Evolutionary conservation across 2,329 filamentous ascomycete species (phyloP).

Genomic region (Beauveria australis): DNA sequence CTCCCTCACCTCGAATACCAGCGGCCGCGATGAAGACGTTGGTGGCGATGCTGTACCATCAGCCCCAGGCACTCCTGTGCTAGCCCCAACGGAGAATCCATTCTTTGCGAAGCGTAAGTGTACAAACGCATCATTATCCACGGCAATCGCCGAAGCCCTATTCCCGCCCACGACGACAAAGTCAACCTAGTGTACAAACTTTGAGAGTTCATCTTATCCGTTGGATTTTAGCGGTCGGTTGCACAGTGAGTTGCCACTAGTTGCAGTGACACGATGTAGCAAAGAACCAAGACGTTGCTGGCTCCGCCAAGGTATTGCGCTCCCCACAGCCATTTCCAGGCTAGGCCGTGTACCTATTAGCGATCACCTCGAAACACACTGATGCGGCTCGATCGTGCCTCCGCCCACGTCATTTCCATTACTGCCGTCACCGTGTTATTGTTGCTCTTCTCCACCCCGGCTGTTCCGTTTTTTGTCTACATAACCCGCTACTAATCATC

Average conservation of each 20-base stretch:
- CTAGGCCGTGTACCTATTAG: not conserved
- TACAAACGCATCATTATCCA: not conserved
- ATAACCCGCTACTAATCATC: conserved; percentile 3
- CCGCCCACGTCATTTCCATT: conserved; percentile 4
- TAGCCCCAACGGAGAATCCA: conserved; percentile 10
- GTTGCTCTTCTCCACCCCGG: not conserved
- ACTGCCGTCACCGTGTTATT: not conserved
- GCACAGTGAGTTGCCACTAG: not conserved
- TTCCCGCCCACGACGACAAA: not conserved
- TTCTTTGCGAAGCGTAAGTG: conserved; percentile 1
- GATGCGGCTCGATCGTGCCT: conserved; percentile 1
- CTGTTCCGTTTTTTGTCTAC: not conserved
- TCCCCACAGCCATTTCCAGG: conserved; percentile 2
- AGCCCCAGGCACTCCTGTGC: conserved; percentile 21
- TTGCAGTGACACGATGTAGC: not conserved
- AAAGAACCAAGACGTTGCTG: not conserved
- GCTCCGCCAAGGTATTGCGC: not conserved
- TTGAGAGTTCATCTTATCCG: not conserved
- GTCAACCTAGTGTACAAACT: not conserved
- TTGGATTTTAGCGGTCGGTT: not conserved
- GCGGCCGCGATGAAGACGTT: conserved; percentile 21
- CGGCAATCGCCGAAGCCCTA: not conserved
- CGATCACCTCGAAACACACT: not conserved
- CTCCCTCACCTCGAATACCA: conserved; percentile 26
- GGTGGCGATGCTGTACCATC: conserved; percentile 22